Evolutionary conservation across 2,329 filamentous ascomycete species (phyloP), one percentile per base, ranked within the genome.

Genomic region (Fusarium austroafricanum): DNA sequence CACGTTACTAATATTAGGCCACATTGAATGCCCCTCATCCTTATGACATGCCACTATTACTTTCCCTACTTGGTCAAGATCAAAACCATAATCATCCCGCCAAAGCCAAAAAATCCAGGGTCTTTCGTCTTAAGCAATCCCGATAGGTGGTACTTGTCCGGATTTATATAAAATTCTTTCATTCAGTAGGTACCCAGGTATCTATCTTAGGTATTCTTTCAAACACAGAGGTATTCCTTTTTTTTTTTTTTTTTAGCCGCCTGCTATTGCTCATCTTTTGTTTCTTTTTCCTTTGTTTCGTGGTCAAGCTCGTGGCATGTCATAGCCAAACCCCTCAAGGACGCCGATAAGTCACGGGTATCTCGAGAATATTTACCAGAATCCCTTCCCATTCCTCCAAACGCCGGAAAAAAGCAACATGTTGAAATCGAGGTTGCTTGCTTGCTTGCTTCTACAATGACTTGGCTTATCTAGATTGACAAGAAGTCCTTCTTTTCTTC

Each of bases 401-500:
- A 63, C 70, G 66, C 70, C 66, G 29, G 47, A 21, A 54, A 57
- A 58, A 66, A 73, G 59, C 38, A 67, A 54, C 42, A 60, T 49
- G 35, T 47, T 57, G 56, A 28, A 61, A 55, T 52, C 37, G 47
- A 39, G 53, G n/a, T 43, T 39, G 47, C 14, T 43, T 39, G 47
- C 14, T 43, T 39, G 47, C 14, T 35, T 20, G 39, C 28, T 33
- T 57, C 51, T 53, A 21, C 20, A 49, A 37, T 43, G 40, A 18
- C 54, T 46, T 35, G 43, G 21, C 44, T 39, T 60, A 56, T 61
- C 73, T 69, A 82, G 51, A 82, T 75, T 46, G 75, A 73, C 76
- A 91, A 86, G 73, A 84, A 91, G 75, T 90, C 88, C 76, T 85
- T 84, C 71, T 87, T 83, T 70, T 84, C 81, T 58, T 84, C 81